phyloP scores from a whole-genome alignment of 495 filamentous ascomycete species.

The Penicillium paradoxum region DNA sequence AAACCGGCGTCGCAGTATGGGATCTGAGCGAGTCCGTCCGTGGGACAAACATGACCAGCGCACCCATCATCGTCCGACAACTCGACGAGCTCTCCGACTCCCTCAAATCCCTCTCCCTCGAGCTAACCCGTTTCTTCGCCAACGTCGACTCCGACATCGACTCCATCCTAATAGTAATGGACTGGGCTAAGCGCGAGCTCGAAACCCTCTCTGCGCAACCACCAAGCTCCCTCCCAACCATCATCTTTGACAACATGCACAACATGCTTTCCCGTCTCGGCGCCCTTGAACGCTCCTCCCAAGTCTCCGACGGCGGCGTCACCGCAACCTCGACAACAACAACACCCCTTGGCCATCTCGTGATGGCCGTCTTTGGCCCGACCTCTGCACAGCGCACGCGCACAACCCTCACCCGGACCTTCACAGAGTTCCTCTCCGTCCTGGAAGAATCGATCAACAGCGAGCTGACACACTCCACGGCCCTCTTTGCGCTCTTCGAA shows the following conservation, averaged over 20 bases:
- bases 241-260: constrained; percentile 75
- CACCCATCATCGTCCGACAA: constrained; percentile 75
- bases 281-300: constrained; percentile 52
- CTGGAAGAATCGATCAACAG: constrained; percentile 83
- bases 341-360: constrained; percentile 59
- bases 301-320: constrained; percentile 38
- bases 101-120: constrained; percentile 72
- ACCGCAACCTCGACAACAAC: constrained; percentile 39
- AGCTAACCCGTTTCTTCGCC: constrained; percentile 83
- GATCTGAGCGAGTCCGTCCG: constrained; percentile 85
- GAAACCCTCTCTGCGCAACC: constrained; percentile 49
- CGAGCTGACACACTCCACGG: constrained; percentile 70
- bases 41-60: constrained; percentile 82
- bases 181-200: constrained; percentile 86
- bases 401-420: constrained; percentile 74
- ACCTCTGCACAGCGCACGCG: constrained; percentile 74
- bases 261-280: constrained; percentile 63
- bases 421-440: constrained; percentile 79
- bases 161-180: constrained; percentile 86
- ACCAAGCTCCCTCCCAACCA: constrained; percentile 52
- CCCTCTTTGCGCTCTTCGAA: constrained; percentile 79
- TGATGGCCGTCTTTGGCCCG: constrained; percentile 70
- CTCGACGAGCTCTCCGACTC: constrained; percentile 79
- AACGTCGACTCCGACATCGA: constrained; percentile 91
- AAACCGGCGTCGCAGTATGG: constrained; percentile 86